phyloP scores from a whole-genome alignment of 495 filamentous ascomycete species.

The Cercophora newfieldiana region DNA sequence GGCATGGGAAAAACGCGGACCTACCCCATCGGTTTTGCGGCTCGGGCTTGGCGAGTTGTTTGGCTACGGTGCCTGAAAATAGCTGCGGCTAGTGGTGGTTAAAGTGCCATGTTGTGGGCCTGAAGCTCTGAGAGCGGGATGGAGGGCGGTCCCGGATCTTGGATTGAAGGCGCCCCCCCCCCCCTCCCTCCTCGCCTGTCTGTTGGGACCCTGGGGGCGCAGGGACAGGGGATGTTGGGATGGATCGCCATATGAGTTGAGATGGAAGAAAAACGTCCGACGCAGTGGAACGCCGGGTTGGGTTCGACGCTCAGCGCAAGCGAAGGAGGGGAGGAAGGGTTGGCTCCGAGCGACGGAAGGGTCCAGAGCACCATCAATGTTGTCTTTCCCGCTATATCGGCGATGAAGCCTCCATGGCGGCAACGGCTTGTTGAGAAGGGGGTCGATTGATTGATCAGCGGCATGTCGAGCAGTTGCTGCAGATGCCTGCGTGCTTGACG shows the following conservation, averaged over 20 bases:
- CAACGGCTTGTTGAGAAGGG: background rate
- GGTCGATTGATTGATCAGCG: background rate
- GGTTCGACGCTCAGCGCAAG: background rate
- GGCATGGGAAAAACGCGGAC: background rate
- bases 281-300: conserved; percentile 14
- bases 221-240: background rate
- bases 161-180: background rate
- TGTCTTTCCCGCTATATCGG: background rate
- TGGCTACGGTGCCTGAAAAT: conserved; percentile 1
- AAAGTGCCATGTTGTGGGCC: background rate
- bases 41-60: conserved; percentile 11
- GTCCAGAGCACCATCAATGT: background rate
- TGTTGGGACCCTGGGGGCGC: background rate
- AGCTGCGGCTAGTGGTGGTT: background rate
- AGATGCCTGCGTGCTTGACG: background rate
- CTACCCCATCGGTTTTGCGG: conserved; percentile 15
- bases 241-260: background rate
- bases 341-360: background rate
- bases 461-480: background rate
- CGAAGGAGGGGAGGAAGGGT: background rate
- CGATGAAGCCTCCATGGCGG: background rate
- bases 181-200: background rate
- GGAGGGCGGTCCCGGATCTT: conserved; percentile 10
- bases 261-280: conserved; percentile 15
- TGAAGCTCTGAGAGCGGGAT: background rate